Conservation (phyloP, 2,329 filamentous ascomycete genomes). For the Aplosporella prunicola region DNA sequence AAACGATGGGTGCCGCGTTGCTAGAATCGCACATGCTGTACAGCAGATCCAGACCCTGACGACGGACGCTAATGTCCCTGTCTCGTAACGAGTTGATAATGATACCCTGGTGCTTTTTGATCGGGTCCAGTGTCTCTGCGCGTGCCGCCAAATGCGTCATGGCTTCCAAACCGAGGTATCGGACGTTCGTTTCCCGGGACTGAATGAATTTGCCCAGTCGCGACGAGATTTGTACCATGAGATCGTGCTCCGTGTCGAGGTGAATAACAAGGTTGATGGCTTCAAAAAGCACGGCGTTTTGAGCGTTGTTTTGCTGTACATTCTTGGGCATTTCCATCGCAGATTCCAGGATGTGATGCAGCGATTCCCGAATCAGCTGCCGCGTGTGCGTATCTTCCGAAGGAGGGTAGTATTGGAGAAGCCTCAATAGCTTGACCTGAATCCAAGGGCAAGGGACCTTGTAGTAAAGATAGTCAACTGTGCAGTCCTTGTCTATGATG, state of each 20-base stretch:
- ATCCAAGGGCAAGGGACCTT: slow-evolving; percentile 99
- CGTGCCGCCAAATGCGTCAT: slow-evolving; percentile 97
- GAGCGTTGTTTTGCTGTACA: slow-evolving; percentile 97
- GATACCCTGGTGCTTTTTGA: slow-evolving; percentile 95
- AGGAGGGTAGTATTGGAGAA: slow-evolving; percentile 93
- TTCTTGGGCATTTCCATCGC: slow-evolving; percentile 95
- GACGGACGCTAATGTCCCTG: slow-evolving; percentile 89
- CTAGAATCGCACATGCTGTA: slow-evolving; percentile 99
- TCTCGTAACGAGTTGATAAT: slow-evolving; percentile 92
- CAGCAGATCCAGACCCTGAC: slow-evolving; percentile 88
- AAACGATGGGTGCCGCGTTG: slow-evolving; percentile 90
- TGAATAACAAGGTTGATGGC: slow-evolving; percentile 98
- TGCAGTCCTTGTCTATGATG: slow-evolving; percentile 80
- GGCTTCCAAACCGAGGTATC: slow-evolving; percentile 89
- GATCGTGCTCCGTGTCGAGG: slow-evolving; percentile 81
- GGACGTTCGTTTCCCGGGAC: slow-evolving; percentile 92
- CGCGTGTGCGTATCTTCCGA: slow-evolving; percentile 85
- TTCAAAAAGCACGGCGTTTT: slow-evolving; percentile 95
- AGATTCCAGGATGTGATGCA: slow-evolving; percentile 83
- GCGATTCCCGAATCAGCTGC: slow-evolving; percentile 80
- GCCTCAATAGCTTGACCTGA: slow-evolving; percentile 82
- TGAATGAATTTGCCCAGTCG: slow-evolving; percentile 92
- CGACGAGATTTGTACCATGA: slow-evolving; percentile 93
- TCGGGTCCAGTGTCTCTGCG: slow-evolving; percentile 87
- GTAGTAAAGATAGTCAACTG: slow-evolving; percentile 92